A percentile compares a stretch with the other conserved stretches of the same genome.
These are phyloP conservation scores for Cicer judaicum DNA, from an alignment of 306 rosid species.

Conservation along the genomic window DNA sequence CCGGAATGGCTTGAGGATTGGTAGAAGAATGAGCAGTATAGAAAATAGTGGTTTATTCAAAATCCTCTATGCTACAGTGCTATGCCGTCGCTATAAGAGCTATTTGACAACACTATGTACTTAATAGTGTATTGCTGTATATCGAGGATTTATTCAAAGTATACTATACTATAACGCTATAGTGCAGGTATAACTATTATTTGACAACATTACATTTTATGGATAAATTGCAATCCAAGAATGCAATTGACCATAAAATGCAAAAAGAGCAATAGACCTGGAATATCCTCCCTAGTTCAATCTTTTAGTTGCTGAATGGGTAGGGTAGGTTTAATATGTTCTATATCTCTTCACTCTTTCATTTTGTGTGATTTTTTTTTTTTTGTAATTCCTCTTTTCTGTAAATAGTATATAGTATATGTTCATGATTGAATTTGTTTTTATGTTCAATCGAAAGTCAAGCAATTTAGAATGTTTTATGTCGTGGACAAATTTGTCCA, in stretches of 20 bases:
- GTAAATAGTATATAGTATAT: constrained; percentile 53
- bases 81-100: too few relatives aligned
- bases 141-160: too few relatives aligned
- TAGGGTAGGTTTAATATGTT: constrained; percentile 51
- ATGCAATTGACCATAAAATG: constrained; percentile 37
- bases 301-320: constrained; percentile 49
- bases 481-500: constrained; percentile 25
- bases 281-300: constrained; percentile 46
- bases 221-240: constrained; percentile 41
- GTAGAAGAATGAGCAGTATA: constrained; percentile 52
- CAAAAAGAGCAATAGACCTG: constrained; percentile 33
- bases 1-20: constrained; percentile 95
- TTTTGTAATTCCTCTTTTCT: constrained; percentile 42
- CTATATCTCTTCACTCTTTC: constrained; percentile 40
- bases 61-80: too few relatives aligned
- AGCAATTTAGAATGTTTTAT: constrained; percentile 22
- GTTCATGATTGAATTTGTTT: constrained; percentile 51
- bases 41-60: too few relatives aligned
- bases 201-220: too few relatives aligned
- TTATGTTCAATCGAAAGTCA: constrained; percentile 45
- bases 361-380: constrained; percentile 3
- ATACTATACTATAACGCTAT: too few relatives aligned
- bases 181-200: too few relatives aligned
- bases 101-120: too few relatives aligned
- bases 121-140: too few relatives aligned